phyloP scores from a whole-genome alignment of 345 rosid species.

The Punica granatum region DNA sequence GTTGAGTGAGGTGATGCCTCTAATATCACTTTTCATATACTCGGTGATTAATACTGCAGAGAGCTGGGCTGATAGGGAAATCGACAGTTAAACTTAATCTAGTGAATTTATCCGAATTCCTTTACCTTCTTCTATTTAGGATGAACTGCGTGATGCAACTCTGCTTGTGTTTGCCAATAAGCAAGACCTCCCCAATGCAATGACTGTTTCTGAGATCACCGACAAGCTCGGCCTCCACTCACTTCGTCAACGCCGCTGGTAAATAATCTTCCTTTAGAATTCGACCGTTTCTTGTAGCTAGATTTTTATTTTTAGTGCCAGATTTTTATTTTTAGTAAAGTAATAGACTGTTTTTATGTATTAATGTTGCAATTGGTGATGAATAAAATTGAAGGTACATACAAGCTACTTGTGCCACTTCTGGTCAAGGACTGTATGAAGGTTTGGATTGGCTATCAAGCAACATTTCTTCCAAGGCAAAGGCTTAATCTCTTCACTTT shows the following conservation, averaged over 20 bases:
- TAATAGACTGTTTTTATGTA: background rate
- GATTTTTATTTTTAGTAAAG: background rate
- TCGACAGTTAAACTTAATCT: background rate
- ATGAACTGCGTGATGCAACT: constrained; percentile 40
- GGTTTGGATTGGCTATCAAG: constrained; percentile 67
- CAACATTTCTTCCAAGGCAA: constrained; percentile 48
- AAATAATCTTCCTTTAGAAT: background rate
- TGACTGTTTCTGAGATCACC: constrained; percentile 51
- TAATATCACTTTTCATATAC: background rate
- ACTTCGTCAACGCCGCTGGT: constrained; percentile 58
- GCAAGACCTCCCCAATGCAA: constrained; percentile 63
- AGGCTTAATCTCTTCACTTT: background rate
- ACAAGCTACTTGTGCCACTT: constrained; percentile 59
- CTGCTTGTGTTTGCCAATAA: constrained; percentile 66
- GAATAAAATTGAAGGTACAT: constrained; percentile 32
- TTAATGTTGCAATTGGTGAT: background rate
- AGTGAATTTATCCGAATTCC: too few species aligned
- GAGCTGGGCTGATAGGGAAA: background rate
- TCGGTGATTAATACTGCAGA: background rate
- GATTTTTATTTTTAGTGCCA: background rate
- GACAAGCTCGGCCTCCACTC: constrained; percentile 64
- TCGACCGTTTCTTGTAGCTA: too few species aligned
- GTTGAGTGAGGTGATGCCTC: constrained; percentile 40
- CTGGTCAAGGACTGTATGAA: constrained; percentile 63
- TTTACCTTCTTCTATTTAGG: constrained; percentile 14